Conservation (phyloP, 805 yeast genomes). For the Yarrowia keelungensis region DNA sequence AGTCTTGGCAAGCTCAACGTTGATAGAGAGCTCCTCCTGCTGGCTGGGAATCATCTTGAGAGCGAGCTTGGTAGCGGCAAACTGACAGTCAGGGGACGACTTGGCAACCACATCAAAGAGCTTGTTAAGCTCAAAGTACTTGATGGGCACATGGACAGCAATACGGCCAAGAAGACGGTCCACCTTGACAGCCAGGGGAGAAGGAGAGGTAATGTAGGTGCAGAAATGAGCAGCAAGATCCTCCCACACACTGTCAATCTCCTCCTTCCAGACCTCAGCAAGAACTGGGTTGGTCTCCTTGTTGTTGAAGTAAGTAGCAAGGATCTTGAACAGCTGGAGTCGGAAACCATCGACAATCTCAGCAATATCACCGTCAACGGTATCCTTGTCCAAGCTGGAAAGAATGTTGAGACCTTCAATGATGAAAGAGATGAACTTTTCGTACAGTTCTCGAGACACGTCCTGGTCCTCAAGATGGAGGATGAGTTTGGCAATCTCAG, state of each 20-base stretch:
- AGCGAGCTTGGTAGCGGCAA: slow-evolving; percentile 43
- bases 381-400: slow-evolving; percentile 17
- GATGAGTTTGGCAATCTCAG: slow-evolving; percentile 59
- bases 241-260: slow-evolving; percentile 37
- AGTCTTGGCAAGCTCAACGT: slow-evolving; percentile 54
- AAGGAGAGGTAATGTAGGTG: slow-evolving; percentile 23
- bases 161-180: slow-evolving; percentile 34
- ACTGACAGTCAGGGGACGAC: slow-evolving; percentile 38
- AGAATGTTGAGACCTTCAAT: slow-evolving; percentile 35
- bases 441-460: slow-evolving; percentile 28
- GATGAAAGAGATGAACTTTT: slow-evolving; percentile 15
- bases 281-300: slow-evolving; percentile 34
- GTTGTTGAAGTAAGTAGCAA: slow-evolving; percentile 37
- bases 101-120: slow-evolving; percentile 24
- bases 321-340: slow-evolving; percentile 33
- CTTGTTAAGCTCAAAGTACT: slow-evolving; percentile 21
- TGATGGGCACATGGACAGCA: slow-evolving; percentile 18
- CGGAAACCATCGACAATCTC: slow-evolving; percentile 38
- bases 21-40: slow-evolving; percentile 46
- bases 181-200: slow-evolving; percentile 33
- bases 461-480: slow-evolving; percentile 26
- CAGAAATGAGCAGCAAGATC: slow-evolving; percentile 24
- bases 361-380: slow-evolving; percentile 21
- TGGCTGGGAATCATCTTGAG: slow-evolving; percentile 40
- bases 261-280: slow-evolving; percentile 25